Conservation (phyloP, 495 filamentous ascomycete genomes). For the Penicillium silybi region DNA sequence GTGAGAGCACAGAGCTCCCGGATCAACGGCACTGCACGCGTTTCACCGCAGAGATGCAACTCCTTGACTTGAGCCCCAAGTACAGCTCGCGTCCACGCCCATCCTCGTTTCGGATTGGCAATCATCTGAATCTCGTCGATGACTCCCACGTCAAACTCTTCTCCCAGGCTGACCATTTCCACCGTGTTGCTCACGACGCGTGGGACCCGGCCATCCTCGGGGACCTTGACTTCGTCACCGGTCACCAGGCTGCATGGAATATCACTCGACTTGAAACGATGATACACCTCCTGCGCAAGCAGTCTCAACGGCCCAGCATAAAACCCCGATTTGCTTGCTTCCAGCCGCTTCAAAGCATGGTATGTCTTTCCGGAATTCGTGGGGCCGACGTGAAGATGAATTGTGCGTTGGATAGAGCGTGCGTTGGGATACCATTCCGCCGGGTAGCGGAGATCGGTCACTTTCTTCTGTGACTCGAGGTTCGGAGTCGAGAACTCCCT, state of each 20-base stretch:
- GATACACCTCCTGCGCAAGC: constrained; percentile 89
- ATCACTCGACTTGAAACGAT: constrained; percentile 71
- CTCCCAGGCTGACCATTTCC: constrained; percentile 83
- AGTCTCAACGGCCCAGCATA: constrained; percentile 90
- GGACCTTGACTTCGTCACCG: constrained; percentile 75
- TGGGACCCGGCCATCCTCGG: constrained; percentile 39
- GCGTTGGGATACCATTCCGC: constrained; percentile 88
- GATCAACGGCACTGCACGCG: constrained; percentile 75
- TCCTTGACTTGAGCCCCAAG: constrained; percentile 82
- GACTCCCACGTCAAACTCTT: constrained; percentile 78
- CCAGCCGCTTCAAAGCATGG: constrained; percentile 83
- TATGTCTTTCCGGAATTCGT: constrained; percentile 99
- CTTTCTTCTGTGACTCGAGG: constrained; percentile 53
- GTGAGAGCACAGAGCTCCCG: constrained; percentile 70
- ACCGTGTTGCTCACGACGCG: constrained; percentile 83
- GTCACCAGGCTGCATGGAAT: constrained; percentile 77
- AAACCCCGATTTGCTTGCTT: constrained; percentile 68
- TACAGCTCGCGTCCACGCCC: constrained; percentile 95
- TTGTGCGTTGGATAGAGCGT: constrained; percentile 69
- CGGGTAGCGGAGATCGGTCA: constrained; percentile 80
- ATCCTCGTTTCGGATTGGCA: constrained; percentile 71
- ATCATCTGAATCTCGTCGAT: constrained; percentile 99
- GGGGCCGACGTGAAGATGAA: constrained; percentile 93
- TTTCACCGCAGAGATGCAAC: constrained; percentile 91
- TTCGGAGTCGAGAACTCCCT: constrained; percentile 44